Base-by-base conservation (phyloP, 257 asterid species). In the Lantana camara region DNA sequence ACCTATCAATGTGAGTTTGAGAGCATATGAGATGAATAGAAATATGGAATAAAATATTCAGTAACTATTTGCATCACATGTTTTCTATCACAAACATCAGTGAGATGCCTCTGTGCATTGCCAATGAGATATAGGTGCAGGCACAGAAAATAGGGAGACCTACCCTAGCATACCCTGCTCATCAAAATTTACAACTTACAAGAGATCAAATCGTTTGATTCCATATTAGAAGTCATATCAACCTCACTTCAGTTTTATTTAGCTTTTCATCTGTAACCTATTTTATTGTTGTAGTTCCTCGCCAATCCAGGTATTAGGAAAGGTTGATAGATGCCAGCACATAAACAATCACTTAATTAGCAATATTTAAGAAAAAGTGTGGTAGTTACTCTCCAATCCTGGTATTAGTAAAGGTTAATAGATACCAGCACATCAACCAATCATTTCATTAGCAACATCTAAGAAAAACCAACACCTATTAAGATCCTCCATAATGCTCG, bases 381-480 rank as follows among this genome's bases (percentile, higher is more conserved):
- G 20, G 22, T 20, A 24, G 38, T 20, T 24, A 13, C 34, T 24
- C 62, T 57, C 23, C 15, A 61, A 37, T 64, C 27, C 20, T 61
- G 44, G 24, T 48, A 41, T 38, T 9, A 24, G 53, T 41, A 32
- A 4, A 35, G 48, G 34, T 22, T 32, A 11, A 51, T 8, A 27
- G 42, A 57, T 49, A 23, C 45, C 13, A 4, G 61, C 53, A 57
- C 58, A 55, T 72, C 32, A 65, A 47, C 41, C 42, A 47, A n/a
- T 59, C 23, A 59, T 20, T 41, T 20, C 4, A 29, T 42, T 52
- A 30, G 35, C 45, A 56, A 54, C 24, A 45, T 23, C 3, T 15
- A 30, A 9, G 38, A 66, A 67, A 67, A 57, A 13, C 24, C n/a
- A 22, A 3, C 34, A 1, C 8, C 32, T 22, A 57, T 34, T 58